phyloP scores from a whole-genome alignment of 2,329 filamentous ascomycete genomes.

The Colletotrichum coccodes region DNA sequence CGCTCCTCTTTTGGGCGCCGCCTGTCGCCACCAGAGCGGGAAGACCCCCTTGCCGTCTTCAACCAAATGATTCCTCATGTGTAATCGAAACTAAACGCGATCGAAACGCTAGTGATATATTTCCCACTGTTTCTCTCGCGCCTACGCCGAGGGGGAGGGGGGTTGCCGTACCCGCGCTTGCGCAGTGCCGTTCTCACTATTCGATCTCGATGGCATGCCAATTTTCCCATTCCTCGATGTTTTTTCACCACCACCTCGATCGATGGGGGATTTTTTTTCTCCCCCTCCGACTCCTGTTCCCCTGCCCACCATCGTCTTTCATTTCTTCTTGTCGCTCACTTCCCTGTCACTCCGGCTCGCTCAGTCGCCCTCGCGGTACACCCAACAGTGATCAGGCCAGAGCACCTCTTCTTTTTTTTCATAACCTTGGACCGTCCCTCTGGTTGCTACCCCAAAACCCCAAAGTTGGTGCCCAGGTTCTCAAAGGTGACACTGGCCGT shows the following conservation, averaged over 20 bases:
- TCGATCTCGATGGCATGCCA: constrained; percentile 29
- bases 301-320: background rate
- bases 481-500: background rate
- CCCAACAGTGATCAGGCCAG: background rate
- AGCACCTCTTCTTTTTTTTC: too few relatives aligned
- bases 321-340: background rate
- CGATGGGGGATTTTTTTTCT: background rate
- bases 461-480: background rate
- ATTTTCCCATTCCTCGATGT: background rate
- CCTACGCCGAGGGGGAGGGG: background rate
- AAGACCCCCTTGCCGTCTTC: background rate
- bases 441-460: background rate
- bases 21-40: background rate
- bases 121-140: background rate
- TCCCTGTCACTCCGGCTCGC: too few relatives aligned
- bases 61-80: background rate
- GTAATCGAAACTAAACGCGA: constrained; percentile 25
- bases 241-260: background rate
- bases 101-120: constrained; percentile 15
- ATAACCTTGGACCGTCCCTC: too few relatives aligned
- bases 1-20: background rate
- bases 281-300: too few relatives aligned
- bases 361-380: background rate
- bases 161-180: background rate
- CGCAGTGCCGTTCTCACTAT: background rate